phyloP scores from a whole-genome alignment of 2,329 filamentous ascomycete species.

The Leptographium galeiforme region DNA sequence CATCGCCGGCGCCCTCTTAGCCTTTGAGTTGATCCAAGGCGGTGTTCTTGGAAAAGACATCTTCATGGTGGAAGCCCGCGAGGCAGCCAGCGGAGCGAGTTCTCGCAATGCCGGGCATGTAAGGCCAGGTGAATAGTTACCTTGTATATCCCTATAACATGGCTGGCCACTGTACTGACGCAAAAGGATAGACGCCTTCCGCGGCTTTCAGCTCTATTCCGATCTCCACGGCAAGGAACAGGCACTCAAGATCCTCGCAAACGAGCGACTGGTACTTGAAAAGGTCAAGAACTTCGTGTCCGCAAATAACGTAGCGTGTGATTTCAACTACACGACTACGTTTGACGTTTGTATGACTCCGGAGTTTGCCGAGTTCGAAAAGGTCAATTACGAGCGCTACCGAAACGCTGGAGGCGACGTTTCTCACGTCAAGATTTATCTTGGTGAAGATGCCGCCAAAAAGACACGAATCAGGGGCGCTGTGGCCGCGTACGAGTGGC shows the following conservation, averaged over 20 bases:
- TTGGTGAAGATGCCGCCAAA: conserved; percentile 23
- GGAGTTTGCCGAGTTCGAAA: conserved; percentile 31
- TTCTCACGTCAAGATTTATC: conserved; percentile 25
- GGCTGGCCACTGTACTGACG: not conserved
- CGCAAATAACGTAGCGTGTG: conserved; percentile 26
- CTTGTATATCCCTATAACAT: not conserved
- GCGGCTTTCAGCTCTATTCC: conserved; percentile 30
- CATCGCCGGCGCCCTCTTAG: conserved; percentile 25
- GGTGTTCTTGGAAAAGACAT: conserved; percentile 21
- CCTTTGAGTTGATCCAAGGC: conserved; percentile 23
- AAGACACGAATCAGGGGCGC: conserved; percentile 24
- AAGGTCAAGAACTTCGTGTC: conserved; percentile 26
- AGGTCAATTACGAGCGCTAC: conserved; percentile 24
- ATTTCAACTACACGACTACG: conserved; percentile 31
- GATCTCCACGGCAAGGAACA: conserved; percentile 27
- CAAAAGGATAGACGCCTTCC: conserved; percentile 25
- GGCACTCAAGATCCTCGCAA: conserved; percentile 30
- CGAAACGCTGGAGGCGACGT: conserved; percentile 27
- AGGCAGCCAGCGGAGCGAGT: conserved; percentile 29
- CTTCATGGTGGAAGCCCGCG: conserved; percentile 27
- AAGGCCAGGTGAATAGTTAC: conserved; percentile 12
- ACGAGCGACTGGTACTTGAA: conserved; percentile 25
- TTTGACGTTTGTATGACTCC: conserved; percentile 34
- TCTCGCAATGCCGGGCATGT: conserved; percentile 31
- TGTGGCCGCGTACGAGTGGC: conserved; percentile 35